Percentiles rank a stretch among this genome's conserved stretches.
Conservation (phyloP, 2,329 filamentous ascomycete genomes). For the Achaetomium macrosporum region DNA sequence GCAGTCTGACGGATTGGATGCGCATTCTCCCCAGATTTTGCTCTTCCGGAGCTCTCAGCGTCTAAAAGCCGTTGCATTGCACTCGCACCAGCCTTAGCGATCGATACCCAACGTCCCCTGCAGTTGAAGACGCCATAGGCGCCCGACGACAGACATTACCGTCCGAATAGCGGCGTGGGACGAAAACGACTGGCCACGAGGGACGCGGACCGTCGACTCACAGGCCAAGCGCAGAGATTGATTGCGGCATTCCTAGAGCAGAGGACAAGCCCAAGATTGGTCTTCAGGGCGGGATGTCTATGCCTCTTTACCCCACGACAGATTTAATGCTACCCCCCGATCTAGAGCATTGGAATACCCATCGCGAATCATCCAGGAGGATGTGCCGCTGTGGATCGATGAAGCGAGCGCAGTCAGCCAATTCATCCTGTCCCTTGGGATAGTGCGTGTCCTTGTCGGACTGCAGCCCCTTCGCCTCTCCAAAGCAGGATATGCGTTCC, state of each 20-base stretch:
- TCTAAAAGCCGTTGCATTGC: conserved; percentile 18
- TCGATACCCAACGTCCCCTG: conserved; percentile 25
- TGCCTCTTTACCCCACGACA: conserved; percentile 18
- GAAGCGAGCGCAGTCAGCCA: no score
- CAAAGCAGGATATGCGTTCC: no score
- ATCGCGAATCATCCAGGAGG: neutral
- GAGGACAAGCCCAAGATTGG: neutral
- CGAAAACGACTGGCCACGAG: conserved; percentile 12
- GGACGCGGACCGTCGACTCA: conserved; percentile 19
- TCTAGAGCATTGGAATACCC: conserved; percentile 9
- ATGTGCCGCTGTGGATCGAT: neutral
- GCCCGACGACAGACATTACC: conserved; percentile 24
- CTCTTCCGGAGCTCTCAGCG: conserved; percentile 12
- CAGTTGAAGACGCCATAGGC: conserved; percentile 17
- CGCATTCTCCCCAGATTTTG: conserved; percentile 7
- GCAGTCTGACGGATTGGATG: conserved; percentile 16
- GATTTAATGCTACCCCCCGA: conserved; percentile 7
- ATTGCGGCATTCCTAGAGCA: conserved; percentile 15
- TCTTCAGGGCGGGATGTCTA: conserved; percentile 17
- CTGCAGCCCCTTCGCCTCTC: no score
- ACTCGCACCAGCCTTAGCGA: conserved; percentile 13
- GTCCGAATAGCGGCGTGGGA: conserved; percentile 7
- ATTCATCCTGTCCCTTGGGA: no score
- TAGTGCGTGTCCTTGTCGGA: no score
- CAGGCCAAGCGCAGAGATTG: conserved; percentile 16